Evolutionary conservation across 306 rosid species (phyloP), one percentile per base, ranked within the genome.

Genomic region (Dryas drummondii): DNA sequence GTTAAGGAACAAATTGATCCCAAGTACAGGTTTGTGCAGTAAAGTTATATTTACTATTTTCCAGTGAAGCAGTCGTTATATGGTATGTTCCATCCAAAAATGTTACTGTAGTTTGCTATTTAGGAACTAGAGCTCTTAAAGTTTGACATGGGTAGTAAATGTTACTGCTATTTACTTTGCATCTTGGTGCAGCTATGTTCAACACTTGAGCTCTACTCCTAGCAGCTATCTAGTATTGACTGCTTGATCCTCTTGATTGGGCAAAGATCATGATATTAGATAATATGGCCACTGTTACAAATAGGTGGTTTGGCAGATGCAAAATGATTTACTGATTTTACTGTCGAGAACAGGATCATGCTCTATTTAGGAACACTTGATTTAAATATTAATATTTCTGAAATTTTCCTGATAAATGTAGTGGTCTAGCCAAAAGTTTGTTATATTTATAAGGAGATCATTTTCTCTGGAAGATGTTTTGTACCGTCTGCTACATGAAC

Each of bases 1-100:
- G 83, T 90, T 37, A 90, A 90, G 84, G 99, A 96, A 81, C 85
- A 26, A 78, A 92, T 96, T 19, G 78, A 96, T 80, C 98, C 99
- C 54, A 78, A 71, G 40, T 81, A 81, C 71, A 96, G 99, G 99
- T 96, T 53, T 57, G 94, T 75, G 79, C 79, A 9, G 37, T 47
- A 16, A 32, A 32, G 26, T 41, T 6, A 11, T 17, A 14, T 51
- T 37, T 32, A 32, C 37, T 1, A 2, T 32, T 32, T 32, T 32
- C 37, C 37, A 32, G 2, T 32, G 2, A 32, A 32, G 2, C 37
- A 1, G 37, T 22, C 22, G 37, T 32, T 1, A 32, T 32, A 32
- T 32, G 37, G 3, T 32, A 1, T 32, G 37, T 32, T 32, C 37
- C 37, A 32, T 32, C 3, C 61, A 27, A 56, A 9, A 12, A 60